phyloP scores from a whole-genome alignment of 2,329 filamentous ascomycete species.

The Hypoxylon sp. region DNA sequence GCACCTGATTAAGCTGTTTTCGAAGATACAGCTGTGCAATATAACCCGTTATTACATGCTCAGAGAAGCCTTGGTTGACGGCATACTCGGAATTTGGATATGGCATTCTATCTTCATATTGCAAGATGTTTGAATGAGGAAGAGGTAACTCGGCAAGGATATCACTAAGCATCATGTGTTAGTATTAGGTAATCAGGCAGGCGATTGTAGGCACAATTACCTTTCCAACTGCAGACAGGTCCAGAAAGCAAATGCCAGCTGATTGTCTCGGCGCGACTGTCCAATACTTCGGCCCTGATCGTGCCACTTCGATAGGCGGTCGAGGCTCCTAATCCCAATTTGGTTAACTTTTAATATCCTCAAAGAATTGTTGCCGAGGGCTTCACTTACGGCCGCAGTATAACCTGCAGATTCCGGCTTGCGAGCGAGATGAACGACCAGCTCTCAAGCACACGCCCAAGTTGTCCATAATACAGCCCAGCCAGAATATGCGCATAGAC shows the following conservation, averaged over 20 bases:
- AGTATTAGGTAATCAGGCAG: conserved; percentile 6
- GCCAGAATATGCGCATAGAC: conserved; percentile 89
- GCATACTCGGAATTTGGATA: conserved; percentile 71
- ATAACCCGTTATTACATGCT: conserved; percentile 71
- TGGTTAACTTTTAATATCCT: conserved; percentile 22
- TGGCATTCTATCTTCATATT: conserved; percentile 75
- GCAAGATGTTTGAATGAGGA: conserved; percentile 73
- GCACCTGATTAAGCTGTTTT: conserved; percentile 75
- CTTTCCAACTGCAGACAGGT: conserved; percentile 94
- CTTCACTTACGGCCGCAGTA: conserved; percentile 79
- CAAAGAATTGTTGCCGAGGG: background rate
- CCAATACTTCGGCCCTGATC: conserved; percentile 53
- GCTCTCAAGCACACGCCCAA: conserved; percentile 89
- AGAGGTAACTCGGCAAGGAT: conserved; percentile 87
- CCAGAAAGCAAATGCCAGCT: conserved; percentile 87
- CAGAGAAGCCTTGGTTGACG: conserved; percentile 61
- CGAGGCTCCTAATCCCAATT: conserved; percentile 60
- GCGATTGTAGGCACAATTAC: conserved; percentile 59
- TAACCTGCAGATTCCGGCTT: conserved; percentile 74
- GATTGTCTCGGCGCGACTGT: conserved; percentile 69
- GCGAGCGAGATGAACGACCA: conserved; percentile 74
- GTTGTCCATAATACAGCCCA: conserved; percentile 89
- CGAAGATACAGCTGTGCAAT: conserved; percentile 74
- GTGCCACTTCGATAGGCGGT: conserved; percentile 63
- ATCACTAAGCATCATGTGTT: conserved; percentile 71